A percentile compares a stretch with the other conserved stretches of the same genome.
Evolutionary conservation across 2,329 filamentous ascomycete genomes (phyloP).

Genomic region (Bimuria novae-zelandiae): DNA sequence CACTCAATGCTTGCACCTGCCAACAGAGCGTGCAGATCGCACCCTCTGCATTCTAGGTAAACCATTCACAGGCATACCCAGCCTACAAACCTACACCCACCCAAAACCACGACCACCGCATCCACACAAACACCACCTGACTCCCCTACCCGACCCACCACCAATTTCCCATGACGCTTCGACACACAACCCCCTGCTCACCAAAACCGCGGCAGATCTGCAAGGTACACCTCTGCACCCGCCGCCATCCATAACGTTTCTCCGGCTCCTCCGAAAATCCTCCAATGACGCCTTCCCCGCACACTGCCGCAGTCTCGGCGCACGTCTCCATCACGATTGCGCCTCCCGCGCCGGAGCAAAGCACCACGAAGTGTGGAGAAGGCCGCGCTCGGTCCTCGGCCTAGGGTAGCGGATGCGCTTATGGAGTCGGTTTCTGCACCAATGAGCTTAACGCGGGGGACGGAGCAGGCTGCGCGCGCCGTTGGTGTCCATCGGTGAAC

Average conservation of each 20-base stretch:
- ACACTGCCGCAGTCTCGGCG: too few species aligned
- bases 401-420: too few species aligned
- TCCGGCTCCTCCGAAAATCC: conserved; percentile 1
- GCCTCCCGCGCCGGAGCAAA: not conserved
- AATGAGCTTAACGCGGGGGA: not conserved
- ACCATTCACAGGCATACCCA: not conserved
- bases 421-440: not conserved
- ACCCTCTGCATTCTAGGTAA: not conserved
- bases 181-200: not conserved
- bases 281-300: not conserved
- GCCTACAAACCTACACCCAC: too few species aligned
- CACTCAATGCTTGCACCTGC: too few species aligned
- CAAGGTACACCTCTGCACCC: too few species aligned
- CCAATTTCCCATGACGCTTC: not conserved
- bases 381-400: not conserved
- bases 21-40: not conserved
- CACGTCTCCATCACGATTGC: too few species aligned
- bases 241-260: not conserved
- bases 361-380: not conserved
- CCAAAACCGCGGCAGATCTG: conserved; percentile 2
- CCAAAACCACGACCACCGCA: not conserved
- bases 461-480: too few species aligned
- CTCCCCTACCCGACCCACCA: not conserved
- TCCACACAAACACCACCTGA: not conserved
- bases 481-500: too few species aligned